A percentile compares a stretch with the other conserved stretches of the same genome.
Evolutionary conservation across 2,329 filamentous ascomycete species (phyloP).

Genomic region (Diatrype stigma): DNA sequence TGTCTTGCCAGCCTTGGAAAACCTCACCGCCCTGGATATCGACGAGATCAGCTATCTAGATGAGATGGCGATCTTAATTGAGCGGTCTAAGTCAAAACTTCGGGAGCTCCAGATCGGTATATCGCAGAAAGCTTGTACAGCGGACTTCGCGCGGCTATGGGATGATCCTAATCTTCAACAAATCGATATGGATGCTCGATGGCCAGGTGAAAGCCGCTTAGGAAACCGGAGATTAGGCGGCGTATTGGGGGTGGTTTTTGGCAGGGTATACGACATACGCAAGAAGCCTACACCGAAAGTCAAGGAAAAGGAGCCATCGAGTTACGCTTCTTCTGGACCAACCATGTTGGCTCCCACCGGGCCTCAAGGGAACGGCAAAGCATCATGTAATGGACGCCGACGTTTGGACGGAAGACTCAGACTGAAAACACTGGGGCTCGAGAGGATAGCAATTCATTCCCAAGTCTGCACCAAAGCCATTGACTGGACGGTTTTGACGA

Average conservation of each 20-base stretch:
- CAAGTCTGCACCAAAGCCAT: constrained; percentile 65
- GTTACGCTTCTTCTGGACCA: not conserved
- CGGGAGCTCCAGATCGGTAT: constrained; percentile 72
- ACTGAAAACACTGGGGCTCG: constrained; percentile 70
- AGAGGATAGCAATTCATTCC: constrained; percentile 69
- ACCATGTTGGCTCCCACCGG: not conserved
- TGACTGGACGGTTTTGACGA: constrained; percentile 70
- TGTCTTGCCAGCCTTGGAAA: constrained; percentile 69
- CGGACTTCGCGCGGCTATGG: constrained; percentile 58
- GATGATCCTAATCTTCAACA: constrained; percentile 60
- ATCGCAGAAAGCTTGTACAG: constrained; percentile 41
- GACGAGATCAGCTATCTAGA: constrained; percentile 80
- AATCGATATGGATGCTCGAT: constrained; percentile 54
- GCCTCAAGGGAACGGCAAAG: not conserved
- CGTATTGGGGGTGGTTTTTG: constrained; percentile 64
- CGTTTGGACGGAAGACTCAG: constrained; percentile 55
- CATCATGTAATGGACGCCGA: constrained; percentile 26
- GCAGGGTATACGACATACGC: constrained; percentile 60
- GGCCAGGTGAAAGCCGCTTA: constrained; percentile 54
- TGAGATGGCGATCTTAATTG: constrained; percentile 74
- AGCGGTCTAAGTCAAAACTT: constrained; percentile 61
- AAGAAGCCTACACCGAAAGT: constrained; percentile 17
- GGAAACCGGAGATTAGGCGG: constrained; percentile 63
- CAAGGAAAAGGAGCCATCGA: constrained; percentile 7
- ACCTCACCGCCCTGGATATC: constrained; percentile 73